These are phyloP conservation scores for Suillus subalutaceus DNA, from an alignment of 768 basidiomycete genomes.

Conservation along the genomic window DNA sequence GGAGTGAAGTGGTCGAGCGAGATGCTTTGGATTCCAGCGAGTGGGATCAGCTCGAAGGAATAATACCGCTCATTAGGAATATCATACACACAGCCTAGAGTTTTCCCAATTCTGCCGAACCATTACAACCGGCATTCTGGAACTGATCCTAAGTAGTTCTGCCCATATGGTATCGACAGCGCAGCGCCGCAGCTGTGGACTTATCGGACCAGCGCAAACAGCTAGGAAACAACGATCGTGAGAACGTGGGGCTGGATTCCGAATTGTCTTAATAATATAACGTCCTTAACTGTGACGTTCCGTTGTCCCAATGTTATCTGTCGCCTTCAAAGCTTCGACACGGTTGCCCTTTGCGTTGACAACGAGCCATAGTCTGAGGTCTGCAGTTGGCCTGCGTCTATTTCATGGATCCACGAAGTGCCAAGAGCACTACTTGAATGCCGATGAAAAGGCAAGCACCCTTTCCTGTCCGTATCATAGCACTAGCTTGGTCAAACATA, in stretches of 20 bases:
- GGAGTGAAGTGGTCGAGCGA: no score
- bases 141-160: no score
- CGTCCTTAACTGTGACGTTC: neutral
- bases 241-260: neutral
- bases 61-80: no score
- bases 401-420: constrained; percentile 45
- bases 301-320: neutral
- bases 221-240: neutral
- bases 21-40: no score
- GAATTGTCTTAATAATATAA: neutral
- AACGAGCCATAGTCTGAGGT: constrained; percentile 13
- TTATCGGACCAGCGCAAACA: neutral
- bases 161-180: no score
- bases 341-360: constrained; percentile 15
- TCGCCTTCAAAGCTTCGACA: constrained; percentile 17
- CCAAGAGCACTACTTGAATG: constrained; percentile 46
- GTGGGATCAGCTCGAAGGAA: no score
- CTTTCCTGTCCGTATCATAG: neutral
- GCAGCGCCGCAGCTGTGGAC: neutral
- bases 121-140: no score
- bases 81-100: no score
- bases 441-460: constrained; percentile 45
- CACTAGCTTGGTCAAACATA: constrained; percentile 12
- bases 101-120: no score
- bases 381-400: constrained; percentile 15